phyloP scores from a whole-genome alignment of 805 yeast genomes.

The Nakazawaea peltata region DNA sequence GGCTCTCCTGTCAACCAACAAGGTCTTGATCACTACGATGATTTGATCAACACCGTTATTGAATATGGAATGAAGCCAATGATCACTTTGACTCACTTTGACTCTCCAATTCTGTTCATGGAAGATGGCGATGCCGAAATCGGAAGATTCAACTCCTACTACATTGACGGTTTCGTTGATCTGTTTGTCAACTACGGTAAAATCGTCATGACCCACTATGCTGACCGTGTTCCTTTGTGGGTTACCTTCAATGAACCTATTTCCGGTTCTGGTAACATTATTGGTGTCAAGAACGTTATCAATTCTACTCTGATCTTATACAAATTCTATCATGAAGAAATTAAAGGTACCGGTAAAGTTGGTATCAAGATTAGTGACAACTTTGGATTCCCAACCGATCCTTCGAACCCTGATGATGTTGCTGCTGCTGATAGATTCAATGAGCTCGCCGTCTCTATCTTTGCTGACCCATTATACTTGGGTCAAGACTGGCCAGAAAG shows the following conservation, averaged over 20 bases:
- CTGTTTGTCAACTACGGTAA: conserved; percentile 26
- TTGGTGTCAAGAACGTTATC: conserved; percentile 18
- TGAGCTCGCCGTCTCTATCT: conserved; percentile 19
- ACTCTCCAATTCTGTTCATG: conserved; percentile 20
- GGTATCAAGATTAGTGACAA: conserved; percentile 21
- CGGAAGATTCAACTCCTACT: conserved; percentile 15
- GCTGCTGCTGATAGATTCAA: conserved; percentile 21
- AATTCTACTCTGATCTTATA: conserved; percentile 13
- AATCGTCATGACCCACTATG: conserved; percentile 21
- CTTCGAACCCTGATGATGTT: conserved; percentile 16
- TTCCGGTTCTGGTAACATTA: conserved; percentile 18
- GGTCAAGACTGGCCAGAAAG: conserved; percentile 23
- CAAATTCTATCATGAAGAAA: conserved; percentile 13
- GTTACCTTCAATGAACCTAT: conserved; percentile 26
- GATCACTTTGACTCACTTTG: conserved; percentile 27
- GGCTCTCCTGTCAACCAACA: conserved; percentile 9
- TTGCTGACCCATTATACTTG: conserved; percentile 23
- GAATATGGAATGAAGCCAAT: conserved; percentile 18
- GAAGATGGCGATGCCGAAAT: conserved; percentile 14
- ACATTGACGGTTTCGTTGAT: conserved; percentile 18
- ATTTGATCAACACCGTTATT: conserved; percentile 7
- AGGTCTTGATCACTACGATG: conserved; percentile 10
- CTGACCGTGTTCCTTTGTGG: conserved; percentile 25
- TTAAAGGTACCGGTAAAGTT: conserved; percentile 18
- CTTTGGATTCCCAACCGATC: conserved; percentile 21